Base-by-base conservation (phyloP, 257 asterid species). In the Solanum chilense region DNA sequence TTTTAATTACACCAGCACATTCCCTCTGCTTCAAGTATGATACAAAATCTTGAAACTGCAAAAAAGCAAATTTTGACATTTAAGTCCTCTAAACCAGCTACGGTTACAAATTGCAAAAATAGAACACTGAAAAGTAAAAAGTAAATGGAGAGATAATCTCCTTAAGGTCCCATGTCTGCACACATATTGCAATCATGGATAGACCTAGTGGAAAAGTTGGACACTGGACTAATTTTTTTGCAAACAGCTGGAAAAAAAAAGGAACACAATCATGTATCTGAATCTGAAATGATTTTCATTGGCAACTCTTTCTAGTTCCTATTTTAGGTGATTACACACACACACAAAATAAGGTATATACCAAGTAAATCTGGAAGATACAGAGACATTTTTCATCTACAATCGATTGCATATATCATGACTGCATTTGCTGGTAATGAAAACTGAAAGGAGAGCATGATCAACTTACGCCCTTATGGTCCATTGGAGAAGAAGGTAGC, bases 1-100 rank as follows among this genome's bases (percentile, higher is more conserved):
- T 89, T 91, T 94, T 96, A 91, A 96, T 96, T 29, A 96, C 99
- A 64, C 99, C 99, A 2, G 98, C 99, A 90, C 99, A 95, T 47
- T 96, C 98, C 92, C 99, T 92, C 92, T 96, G 99, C 92, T 92
- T 93, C 96, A 96, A 90, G 92, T 96, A 96, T 12, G 94, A 85
- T 62, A 92, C 86, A 87, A 96, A 96, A 88, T 96, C 99, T 86
- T 94, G 98, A 91, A 95, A 93, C 98, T 96, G 98, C 90, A 90
- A 70, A 90, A 56, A 58, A 21, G 27, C 44, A 85, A 81, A 16
- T 49, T 81, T 45, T 29, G n/a, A 45, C 84, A 45, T 45, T 45
- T 16, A 45, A 45, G 84, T 78, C 84, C 84, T 78, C 84, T 78
- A 49, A 31, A 81, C 20, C 60, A n/a, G 81, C 78, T 27, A 78